Evolutionary conservation across 192 early-diverging fungal species (phyloP), one percentile per base, ranked within the genome.

Genomic region (Coemansia sp.): DNA sequence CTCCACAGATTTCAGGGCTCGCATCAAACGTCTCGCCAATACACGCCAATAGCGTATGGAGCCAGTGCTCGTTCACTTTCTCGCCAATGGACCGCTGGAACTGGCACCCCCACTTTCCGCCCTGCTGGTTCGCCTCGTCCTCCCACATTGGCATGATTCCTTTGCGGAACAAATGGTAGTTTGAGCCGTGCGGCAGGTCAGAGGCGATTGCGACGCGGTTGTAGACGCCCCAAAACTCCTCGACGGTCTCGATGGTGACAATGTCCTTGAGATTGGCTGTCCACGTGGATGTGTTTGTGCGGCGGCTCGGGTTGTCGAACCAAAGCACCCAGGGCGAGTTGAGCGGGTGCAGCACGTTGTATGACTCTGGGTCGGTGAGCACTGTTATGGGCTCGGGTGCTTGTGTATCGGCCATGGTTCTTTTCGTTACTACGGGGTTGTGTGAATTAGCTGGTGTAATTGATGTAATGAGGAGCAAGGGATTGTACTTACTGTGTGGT

Each of bases 181-280:
- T 96, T 52, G 93, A 87, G 49, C 88, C 91, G 57, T 84, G 75
- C 16, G 86, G 80, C 55, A 95, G 77, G 26, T 91, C 86, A 22
- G 84, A 84, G 3, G 91, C 86, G 60, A 87, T 88, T 59, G 89
- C 81, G 50, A 96, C 85, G 71, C 92, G 93, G 87, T 95, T 95
- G 84, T 90, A 91, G 6, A 94, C 89, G 22, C 93, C 94, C 94
- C 94, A 98, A 73, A 96, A 96, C 64, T 98, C 96, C 83, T 98
- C 95, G 12, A 98, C 93, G 3, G 94, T 93, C 62, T 88, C 84
- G 41, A 98, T 85, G 31, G 93, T 94, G 60, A 94, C 89, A n/a
- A 98, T 75, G 50, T 90, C 87, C 73, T 97, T 97, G 47, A 97
- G 74, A 50, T 90, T 89, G 26, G 88, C 85, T 22, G 87, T 85